These are phyloP conservation scores for Capronia epimyces DNA, from an alignment of 2,329 filamentous ascomycete genomes.

Conservation along the genomic window DNA sequence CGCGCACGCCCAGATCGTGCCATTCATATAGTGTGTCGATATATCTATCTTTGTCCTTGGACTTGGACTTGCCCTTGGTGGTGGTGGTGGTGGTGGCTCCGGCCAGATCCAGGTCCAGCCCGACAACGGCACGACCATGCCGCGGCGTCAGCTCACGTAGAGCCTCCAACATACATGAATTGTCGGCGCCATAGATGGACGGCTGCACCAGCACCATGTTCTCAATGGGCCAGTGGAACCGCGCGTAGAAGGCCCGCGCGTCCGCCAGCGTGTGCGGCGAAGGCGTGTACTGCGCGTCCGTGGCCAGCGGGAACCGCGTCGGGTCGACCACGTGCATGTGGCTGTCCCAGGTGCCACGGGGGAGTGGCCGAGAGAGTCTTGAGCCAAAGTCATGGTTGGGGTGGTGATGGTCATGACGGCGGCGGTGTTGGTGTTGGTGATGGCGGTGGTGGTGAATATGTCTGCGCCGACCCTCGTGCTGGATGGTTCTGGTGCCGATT, in stretches of 20 bases:
- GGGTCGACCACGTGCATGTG: slow-evolving; percentile 61
- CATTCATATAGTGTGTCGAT: slow-evolving; percentile 46
- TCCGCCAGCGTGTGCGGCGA: slow-evolving; percentile 47
- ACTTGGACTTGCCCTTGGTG: too few species aligned
- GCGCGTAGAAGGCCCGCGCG: slow-evolving; percentile 48
- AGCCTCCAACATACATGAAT: slow-evolving; percentile 54
- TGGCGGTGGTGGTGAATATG: too few species aligned
- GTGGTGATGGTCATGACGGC: too few species aligned
- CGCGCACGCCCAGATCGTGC: slow-evolving; percentile 55
- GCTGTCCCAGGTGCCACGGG: slow-evolving; percentile 52
- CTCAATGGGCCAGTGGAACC: slow-evolving; percentile 42
- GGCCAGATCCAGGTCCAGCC: slow-evolving; percentile 42
- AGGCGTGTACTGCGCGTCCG: slow-evolving; percentile 50
- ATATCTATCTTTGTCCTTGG: too few species aligned
- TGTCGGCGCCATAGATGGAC: slow-evolving; percentile 58
- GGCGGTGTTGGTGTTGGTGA: too few species aligned
- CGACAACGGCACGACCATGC: slow-evolving; percentile 52
- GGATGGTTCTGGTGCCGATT: too few species aligned
- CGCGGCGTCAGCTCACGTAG: slow-evolving; percentile 42
- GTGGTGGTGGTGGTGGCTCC: too few species aligned
- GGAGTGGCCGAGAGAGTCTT: slow-evolving; percentile 28
- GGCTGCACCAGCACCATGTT: slow-evolving; percentile 58
- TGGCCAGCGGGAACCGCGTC: slow-evolving; percentile 44
- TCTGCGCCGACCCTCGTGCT: too few species aligned
- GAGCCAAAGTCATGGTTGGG: too few species aligned